A percentile compares a stretch with the other conserved stretches of the same genome.
phyloP scores from a whole-genome alignment of 805 yeast species.

The Saccharomyces mikatae region DNA sequence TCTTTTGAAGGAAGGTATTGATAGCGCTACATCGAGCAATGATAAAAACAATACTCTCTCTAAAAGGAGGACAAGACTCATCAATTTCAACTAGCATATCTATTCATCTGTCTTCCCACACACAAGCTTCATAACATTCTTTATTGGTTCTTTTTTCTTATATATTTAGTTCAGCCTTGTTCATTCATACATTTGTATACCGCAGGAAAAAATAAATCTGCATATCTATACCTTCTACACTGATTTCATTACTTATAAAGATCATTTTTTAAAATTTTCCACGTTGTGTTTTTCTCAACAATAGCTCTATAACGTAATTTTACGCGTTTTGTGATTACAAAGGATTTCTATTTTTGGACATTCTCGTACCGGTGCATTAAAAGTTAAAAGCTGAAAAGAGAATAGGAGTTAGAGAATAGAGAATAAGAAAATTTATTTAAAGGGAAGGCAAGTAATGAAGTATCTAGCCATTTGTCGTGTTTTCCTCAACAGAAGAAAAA shows the following conservation, averaged over 20 bases:
- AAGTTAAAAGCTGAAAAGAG: neutral
- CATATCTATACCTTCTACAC: neutral
- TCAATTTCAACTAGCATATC: slow-evolving; percentile 13
- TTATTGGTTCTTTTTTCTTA: neutral
- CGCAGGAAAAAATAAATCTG: neutral
- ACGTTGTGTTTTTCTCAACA: neutral
- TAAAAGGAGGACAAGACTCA: slow-evolving; percentile 28
- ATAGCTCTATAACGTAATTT: neutral
- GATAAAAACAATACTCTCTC: slow-evolving; percentile 15
- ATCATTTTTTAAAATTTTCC: neutral
- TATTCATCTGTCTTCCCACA: neutral
- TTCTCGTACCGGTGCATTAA: neutral
- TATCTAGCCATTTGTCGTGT: neutral
- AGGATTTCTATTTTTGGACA: neutral
- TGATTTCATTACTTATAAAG: neutral
- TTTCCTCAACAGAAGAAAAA: neutral
- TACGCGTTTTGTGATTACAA: slow-evolving; percentile 7
- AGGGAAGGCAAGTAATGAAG: neutral
- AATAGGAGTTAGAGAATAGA: neutral
- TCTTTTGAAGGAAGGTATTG: slow-evolving; percentile 10
- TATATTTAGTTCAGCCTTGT: neutral
- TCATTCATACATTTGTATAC: neutral
- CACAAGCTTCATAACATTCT: neutral
- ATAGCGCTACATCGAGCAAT: neutral
- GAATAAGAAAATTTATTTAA: neutral